Base-by-base conservation (phyloP, 1,284 basidiomycete genomes). In the Limonomyces culmigenus region DNA sequence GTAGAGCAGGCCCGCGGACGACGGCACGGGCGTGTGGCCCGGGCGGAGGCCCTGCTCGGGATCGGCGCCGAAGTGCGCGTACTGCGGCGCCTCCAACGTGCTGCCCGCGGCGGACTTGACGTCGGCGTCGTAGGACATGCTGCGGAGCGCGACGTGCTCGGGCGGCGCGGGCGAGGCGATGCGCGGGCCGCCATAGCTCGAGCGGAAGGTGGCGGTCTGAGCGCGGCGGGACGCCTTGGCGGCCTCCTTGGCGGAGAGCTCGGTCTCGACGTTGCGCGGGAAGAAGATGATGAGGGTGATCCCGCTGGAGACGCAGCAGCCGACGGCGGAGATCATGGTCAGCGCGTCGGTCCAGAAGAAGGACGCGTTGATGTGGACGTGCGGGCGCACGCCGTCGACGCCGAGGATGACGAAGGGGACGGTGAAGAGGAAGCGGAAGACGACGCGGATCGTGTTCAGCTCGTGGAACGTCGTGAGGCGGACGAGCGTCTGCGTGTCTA, bases 231-330 rank as follows among this genome's bases (percentile, higher is more conserved):
- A 27, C 25, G 58, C 53, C 14, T 50, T 56, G 1, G 49, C 47
- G 8, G 59, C 58, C 35, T 73, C 67, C n/a, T 56, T 60, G 3
- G 53, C 50, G 1, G 61, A 56, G 20, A 73, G 70, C 52, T 80
- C 77, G 30, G 59, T 56, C 49, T 76, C 66, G 35, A 72, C 62
- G 2, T 72, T 76, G 17, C 79, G 74, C 20, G 79, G 78, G 54
- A 83, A 83, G 61, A 83, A 83, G 19, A 83, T 77, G 29, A 80
- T 62, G 19, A 85, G 63, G 0, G 81, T 85, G 38, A 84, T 64
- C 3, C 61, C 74, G 0, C 77, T 81, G 1, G 79, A 83, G 25
- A 80, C 58, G 16, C 62, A 48, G 38, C 63, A 65, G 2, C 79
- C 77, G 32, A 84, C 56, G 0, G 54, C 73, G 3, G 69, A 57